These are phyloP conservation scores for Luffa acutangula DNA, from an alignment of 306 rosid genomes.

Conservation along the genomic window DNA sequence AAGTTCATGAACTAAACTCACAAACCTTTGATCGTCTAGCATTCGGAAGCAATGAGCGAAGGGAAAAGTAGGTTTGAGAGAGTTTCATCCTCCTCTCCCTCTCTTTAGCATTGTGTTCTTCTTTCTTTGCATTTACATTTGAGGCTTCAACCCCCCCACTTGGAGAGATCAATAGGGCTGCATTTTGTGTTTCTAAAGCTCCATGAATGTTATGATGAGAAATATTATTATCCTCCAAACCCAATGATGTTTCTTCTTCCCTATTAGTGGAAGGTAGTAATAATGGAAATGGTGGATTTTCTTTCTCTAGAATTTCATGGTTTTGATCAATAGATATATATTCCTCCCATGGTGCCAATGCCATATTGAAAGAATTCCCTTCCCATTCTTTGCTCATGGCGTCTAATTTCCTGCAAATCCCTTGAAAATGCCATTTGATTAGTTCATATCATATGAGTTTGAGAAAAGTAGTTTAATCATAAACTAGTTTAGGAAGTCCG, in stretches of 20 bases:
- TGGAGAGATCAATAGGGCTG: too few species aligned
- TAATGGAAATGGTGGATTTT: background rate
- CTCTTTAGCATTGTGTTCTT: constrained; percentile 13
- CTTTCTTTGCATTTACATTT: background rate
- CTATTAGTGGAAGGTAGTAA: background rate
- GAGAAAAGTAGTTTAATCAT: too few species aligned
- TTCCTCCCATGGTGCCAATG: background rate
- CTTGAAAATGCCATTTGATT: background rate
- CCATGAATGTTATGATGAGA: background rate
- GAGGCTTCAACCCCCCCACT: background rate
- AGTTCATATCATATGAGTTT: too few species aligned
- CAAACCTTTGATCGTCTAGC: constrained; percentile 12
- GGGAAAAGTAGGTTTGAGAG: background rate
- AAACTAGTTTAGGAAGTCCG: too few species aligned
- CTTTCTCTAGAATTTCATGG: background rate
- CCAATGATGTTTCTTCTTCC: background rate
- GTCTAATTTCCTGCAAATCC: background rate
- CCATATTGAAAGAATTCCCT: background rate
- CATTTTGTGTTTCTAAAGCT: background rate
- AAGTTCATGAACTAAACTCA: too few species aligned
- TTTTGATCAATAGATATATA: background rate
- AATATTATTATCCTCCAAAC: background rate
- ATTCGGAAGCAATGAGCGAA: constrained; percentile 8
- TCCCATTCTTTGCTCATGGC: background rate
- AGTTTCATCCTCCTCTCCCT: constrained; percentile 9